phyloP scores from a whole-genome alignment of 441 rosid species.

The Populus hybrid region DNA sequence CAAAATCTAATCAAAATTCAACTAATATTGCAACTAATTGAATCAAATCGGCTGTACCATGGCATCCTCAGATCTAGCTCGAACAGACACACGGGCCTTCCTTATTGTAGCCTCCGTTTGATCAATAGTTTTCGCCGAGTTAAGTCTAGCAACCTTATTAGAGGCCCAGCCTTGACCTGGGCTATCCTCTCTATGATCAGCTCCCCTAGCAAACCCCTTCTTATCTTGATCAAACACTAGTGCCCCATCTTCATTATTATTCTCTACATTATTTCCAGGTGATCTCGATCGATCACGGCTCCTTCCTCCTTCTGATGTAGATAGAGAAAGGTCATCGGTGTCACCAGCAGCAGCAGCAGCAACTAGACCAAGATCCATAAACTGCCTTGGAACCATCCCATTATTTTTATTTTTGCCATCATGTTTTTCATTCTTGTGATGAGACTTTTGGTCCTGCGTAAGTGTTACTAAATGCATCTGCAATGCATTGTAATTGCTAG shows the following conservation, averaged over 20 bases:
- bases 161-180: slow-evolving; percentile 59
- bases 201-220: slow-evolving; percentile 23
- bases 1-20: background rate
- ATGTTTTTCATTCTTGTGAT: slow-evolving; percentile 26
- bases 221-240: slow-evolving; percentile 23
- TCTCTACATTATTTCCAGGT: slow-evolving; percentile 21
- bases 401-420: slow-evolving; percentile 21
- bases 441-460: slow-evolving; percentile 41
- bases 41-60: slow-evolving; percentile 45
- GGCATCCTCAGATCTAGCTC: slow-evolving; percentile 91
- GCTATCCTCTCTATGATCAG: slow-evolving; percentile 44
- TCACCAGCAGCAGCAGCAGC: slow-evolving; percentile 23
- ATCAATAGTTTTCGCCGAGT: slow-evolving; percentile 33
- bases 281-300: slow-evolving; percentile 45
- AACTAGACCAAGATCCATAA: slow-evolving; percentile 54
- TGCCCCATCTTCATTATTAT: slow-evolving; percentile 19
- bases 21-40: background rate
- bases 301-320: slow-evolving; percentile 50
- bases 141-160: slow-evolving; percentile 49
- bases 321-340: slow-evolving; percentile 40
- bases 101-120: slow-evolving; percentile 93
- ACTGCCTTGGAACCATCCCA: slow-evolving; percentile 53
- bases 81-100: slow-evolving; percentile 91
- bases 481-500: slow-evolving; percentile 54
- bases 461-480: slow-evolving; percentile 57